These are phyloP conservation scores for Lentinula raphanica DNA, from an alignment of 768 basidiomycete genomes.

Conservation along the genomic window DNA sequence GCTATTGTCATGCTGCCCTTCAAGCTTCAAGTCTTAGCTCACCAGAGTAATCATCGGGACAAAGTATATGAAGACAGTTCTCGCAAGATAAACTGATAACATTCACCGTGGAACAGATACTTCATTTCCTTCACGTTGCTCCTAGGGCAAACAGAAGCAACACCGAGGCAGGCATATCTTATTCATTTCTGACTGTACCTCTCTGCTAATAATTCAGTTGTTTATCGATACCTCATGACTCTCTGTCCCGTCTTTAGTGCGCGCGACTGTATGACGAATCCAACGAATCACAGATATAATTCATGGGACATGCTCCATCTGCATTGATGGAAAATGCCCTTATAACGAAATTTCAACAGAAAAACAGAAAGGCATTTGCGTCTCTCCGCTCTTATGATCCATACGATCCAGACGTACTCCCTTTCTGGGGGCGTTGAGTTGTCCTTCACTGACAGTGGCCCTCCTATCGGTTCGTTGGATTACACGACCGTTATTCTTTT, in stretches of 20 bases:
- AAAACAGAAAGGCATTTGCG: neutral
- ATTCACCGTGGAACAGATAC: no score
- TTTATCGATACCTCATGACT: neutral
- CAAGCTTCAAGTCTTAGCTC: no score
- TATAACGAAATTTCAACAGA: neutral
- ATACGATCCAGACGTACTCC: neutral
- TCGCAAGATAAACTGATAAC: no score
- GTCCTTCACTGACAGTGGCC: constrained; percentile 9
- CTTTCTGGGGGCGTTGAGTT: constrained; percentile 5
- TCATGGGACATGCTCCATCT: neutral
- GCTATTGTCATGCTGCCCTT: no score
- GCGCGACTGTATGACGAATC: no score
- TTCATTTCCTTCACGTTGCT: no score
- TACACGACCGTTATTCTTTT: constrained; percentile 19
- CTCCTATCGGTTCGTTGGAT: neutral
- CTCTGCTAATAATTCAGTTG: no score
- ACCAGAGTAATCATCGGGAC: no score
- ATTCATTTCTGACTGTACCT: no score
- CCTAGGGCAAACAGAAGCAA: no score
- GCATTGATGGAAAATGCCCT: neutral
- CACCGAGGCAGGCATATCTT: neutral
- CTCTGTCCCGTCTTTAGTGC: neutral
- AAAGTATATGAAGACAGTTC: no score
- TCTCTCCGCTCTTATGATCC: neutral
- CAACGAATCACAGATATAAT: no score